phyloP scores from a whole-genome alignment of 768 basidiomycete species.

The Infundibulicybe gibba region DNA sequence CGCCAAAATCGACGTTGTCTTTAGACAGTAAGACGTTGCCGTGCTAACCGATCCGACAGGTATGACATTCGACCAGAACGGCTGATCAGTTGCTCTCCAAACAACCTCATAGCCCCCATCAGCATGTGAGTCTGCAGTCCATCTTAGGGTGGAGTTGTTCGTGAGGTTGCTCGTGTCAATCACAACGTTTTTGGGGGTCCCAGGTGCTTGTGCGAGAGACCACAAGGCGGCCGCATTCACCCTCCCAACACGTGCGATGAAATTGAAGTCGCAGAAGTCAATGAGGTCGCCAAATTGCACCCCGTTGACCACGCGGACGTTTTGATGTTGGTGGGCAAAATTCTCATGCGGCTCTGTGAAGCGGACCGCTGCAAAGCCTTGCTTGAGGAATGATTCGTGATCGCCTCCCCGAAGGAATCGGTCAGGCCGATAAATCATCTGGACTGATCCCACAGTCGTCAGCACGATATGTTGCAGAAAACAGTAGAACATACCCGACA shows the following conservation, averaged over 20 bases:
- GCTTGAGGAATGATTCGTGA: slow-evolving; percentile 44
- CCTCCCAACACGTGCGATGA: slow-evolving; percentile 42
- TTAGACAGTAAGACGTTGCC: slow-evolving; percentile 42
- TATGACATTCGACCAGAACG: slow-evolving; percentile 46
- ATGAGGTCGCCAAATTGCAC: slow-evolving; percentile 52
- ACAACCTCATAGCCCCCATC: slow-evolving; percentile 49
- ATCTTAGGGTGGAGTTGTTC: slow-evolving; percentile 51
- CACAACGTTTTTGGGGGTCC: slow-evolving; percentile 44
- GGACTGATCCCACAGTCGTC: slow-evolving; percentile 27
- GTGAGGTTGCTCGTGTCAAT: slow-evolving; percentile 43
- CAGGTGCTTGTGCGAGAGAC: slow-evolving; percentile 55
- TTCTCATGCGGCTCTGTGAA: slow-evolving; percentile 58
- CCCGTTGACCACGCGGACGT: slow-evolving; percentile 45
- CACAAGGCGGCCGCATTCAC: slow-evolving; percentile 52
- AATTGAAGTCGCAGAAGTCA: slow-evolving; percentile 52
- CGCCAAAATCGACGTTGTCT: slow-evolving; percentile 49
- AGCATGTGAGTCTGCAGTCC: slow-evolving; percentile 35
- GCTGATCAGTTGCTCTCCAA: slow-evolving; percentile 44
- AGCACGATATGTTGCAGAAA: not conserved
- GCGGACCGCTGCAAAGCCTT: slow-evolving; percentile 49
- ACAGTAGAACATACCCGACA: slow-evolving; percentile 40
- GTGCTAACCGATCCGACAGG: slow-evolving; percentile 40
- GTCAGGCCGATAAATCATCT: slow-evolving; percentile 47
- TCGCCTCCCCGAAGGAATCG: slow-evolving; percentile 56
- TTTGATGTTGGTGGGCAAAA: slow-evolving; percentile 57